Base-by-base conservation (phyloP, 352 stramenopile genomes). In the Elongisporangium undulatum region DNA sequence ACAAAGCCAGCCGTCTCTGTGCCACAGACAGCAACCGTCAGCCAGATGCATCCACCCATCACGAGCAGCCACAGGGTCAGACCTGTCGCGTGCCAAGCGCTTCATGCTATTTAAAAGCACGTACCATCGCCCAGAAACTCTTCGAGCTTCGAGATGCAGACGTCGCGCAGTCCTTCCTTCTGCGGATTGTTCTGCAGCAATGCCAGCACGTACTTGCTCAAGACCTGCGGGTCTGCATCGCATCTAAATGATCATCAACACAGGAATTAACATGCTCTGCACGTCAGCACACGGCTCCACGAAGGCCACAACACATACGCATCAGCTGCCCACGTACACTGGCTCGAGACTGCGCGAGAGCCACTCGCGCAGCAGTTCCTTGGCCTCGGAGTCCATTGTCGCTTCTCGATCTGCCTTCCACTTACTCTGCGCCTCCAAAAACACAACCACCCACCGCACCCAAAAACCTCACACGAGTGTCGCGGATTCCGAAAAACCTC, bases 201-300 rank as follows among this genome's bases (percentile, higher is more conserved):
- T 51, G 87, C 87, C 19, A 94, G 62, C 45, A 95, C 85, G 62
- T 95, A 95, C 62, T 95, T 95, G 62, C 82, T 92, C 62, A 95
- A 59, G 52, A 95, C 87, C 21, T 91, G 84, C 1, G 87, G 87
- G 63, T 95, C 87, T 1, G 87, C 87, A 45, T 95, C 87, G 58
- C 87, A 94, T 59, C 86, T 95, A 55, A 2, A 68, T 21, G 41
- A 49, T 26, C 16, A 53, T 48, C 23, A 49, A 65, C 57, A 57
- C n/a, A 48, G 21, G 39, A 55, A 49, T 56, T 49, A 61, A 4
- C 52, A 62, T 16, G 19, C 7, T 21, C 24, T 48, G 45, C 58
- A 53, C 20, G 15, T 53, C 15, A 41, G 41, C 10, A 19, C 20
- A 21, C 20, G 3, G 4, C 34, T 2, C 0, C 49, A 52, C 2